Evolutionary conservation across 2,329 filamentous ascomycete species (phyloP).

Genomic region (Chaetothyriales sp.): DNA sequence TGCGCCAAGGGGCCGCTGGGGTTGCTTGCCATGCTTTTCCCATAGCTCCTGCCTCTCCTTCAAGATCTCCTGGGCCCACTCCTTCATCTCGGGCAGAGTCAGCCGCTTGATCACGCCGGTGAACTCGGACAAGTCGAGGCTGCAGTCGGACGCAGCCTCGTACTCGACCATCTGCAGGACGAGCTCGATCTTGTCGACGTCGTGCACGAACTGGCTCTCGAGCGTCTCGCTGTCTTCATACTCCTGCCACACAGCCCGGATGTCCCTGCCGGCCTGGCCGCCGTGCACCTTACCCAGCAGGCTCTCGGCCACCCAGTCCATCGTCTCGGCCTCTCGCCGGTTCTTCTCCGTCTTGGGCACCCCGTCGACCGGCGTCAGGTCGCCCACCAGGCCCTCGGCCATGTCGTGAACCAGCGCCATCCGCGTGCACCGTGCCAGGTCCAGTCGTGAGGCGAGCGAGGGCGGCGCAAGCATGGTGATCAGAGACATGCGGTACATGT

Average conservation of each 20-base stretch:
- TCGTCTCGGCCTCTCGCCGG: constrained; percentile 70
- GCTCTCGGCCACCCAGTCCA: constrained; percentile 70
- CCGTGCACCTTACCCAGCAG: constrained; percentile 62
- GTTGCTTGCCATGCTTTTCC: constrained; percentile 31
- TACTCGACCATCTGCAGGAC: constrained; percentile 94
- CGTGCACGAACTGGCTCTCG: constrained; percentile 83
- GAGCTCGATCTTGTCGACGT: constrained; percentile 94
- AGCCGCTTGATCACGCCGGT: constrained; percentile 61
- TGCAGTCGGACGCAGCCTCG: constrained; percentile 53
- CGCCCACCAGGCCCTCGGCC: constrained; percentile 86
- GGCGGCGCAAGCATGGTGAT: constrained; percentile 85
- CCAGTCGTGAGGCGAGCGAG: constrained; percentile 52
- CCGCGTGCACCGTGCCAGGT: constrained; percentile 71
- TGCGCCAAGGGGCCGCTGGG: constrained; percentile 9
- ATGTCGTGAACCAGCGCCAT: constrained; percentile 97
- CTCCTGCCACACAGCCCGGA: constrained; percentile 77
- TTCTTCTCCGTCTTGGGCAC: constrained; percentile 78
- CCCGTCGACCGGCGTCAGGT: constrained; percentile 86
- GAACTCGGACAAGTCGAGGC: constrained; percentile 73
- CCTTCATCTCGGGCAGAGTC: constrained; percentile 58
- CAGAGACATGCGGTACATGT: constrained; percentile 99
- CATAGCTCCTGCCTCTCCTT: constrained; percentile 62
- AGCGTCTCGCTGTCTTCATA: constrained; percentile 78
- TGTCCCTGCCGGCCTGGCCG: constrained; percentile 52
- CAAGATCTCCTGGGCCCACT: constrained; percentile 64